phyloP scores from a whole-genome alignment of 768 basidiomycete species.

The Naganishia onofrii region DNA sequence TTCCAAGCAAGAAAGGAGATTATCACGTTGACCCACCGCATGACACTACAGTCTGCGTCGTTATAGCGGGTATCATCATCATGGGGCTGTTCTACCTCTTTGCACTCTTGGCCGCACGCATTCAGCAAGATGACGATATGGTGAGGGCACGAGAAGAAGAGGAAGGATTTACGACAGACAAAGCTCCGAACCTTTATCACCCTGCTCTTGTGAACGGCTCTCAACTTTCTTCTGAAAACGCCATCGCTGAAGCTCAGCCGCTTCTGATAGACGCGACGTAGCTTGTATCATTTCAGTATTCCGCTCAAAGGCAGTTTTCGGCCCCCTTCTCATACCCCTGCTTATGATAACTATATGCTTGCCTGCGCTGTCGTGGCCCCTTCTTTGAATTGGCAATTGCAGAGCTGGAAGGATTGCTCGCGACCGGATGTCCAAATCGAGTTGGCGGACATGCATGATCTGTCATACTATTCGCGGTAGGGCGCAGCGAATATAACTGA shows the following conservation, averaged over 20 bases:
- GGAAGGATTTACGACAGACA: background rate
- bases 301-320: background rate
- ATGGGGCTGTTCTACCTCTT: background rate
- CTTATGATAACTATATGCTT: too few relatives aligned
- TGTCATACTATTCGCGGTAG: too few relatives aligned
- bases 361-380: too few relatives aligned
- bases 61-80: background rate
- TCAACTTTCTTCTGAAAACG: background rate
- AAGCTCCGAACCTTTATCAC: constrained; percentile 11
- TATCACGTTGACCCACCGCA: background rate
- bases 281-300: background rate
- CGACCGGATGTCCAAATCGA: too few relatives aligned
- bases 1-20: too few relatives aligned
- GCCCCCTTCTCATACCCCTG: background rate
- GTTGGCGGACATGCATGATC: too few relatives aligned
- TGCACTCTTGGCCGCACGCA: background rate
- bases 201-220: background rate
- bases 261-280: background rate
- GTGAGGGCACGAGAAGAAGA: background rate
- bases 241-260: background rate
- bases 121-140: constrained; percentile 7
- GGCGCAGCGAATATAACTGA: too few relatives aligned
- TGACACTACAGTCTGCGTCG: background rate
- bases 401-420: too few relatives aligned
- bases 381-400: too few relatives aligned